Evolutionary conservation across 108 stramenopile species (phyloP), one percentile per base, ranked within the genome.

Genomic region (Fistulifera solaris): DNA sequence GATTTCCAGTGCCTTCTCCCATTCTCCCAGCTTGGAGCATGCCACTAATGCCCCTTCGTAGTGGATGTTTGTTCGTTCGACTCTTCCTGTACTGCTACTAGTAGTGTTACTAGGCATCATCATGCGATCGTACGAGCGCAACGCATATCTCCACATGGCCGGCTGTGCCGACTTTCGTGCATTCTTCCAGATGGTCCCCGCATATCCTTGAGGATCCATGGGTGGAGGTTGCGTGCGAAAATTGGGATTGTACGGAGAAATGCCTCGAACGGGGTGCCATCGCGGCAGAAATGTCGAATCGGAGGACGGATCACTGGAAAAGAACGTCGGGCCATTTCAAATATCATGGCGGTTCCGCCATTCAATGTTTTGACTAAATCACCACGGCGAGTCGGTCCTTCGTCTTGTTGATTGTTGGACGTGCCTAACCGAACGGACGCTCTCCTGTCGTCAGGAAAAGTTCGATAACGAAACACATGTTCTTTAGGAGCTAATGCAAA

Each of bases 201-300:
- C 78, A 67, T 77, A 89, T 19, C 87, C 87, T 47, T 80, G 76
- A 63, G 70, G 82, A 19, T 68, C 84, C 87, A 89, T 89, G 35
- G 63, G 54, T 12, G 87, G 87, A 0, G 83, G 62, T 15, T 69
- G 58, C 10, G 77, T 81, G 40, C 86, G 72, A 63, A 88, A 88
- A 16, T 65, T 56, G n/a, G 86, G 82, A 62, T 88, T 83, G 52
- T 52, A 55, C 56, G 76, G 69, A 11, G 79, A 73, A 25, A 88
- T 70, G 16, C 80, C 78, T 22, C 64, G 60, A 48, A 69, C 68
- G 3, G 80, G 80, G 40, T 72, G 73, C 86, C 86, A 88, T 56
- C 31, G 31, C 6, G 31, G 31, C 8, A 8, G 31, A 3, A 8
- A 35, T 6, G 3, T 8, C 31, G 31, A 8, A 8, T 35, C 31